These are phyloP conservation scores for Termitomyces sp. DNA, from an alignment of 768 basidiomycete species.

Conservation along the genomic window DNA sequence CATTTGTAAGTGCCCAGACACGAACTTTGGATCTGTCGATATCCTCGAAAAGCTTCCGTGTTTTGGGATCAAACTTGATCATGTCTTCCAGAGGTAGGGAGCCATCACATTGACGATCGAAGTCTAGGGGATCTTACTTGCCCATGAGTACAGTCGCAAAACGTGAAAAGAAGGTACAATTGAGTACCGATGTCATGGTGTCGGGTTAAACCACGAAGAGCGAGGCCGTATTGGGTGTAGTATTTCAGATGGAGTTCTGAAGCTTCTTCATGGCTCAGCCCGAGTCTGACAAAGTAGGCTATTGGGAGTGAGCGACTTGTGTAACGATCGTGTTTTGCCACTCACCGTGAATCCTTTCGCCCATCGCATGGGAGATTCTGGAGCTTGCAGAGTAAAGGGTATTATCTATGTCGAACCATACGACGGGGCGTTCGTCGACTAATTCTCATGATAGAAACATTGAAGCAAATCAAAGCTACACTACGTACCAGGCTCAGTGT, in stretches of 20 bases:
- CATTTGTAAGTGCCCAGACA: conserved; percentile 88
- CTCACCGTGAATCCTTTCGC: conserved; percentile 68
- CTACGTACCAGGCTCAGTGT: conserved; percentile 6
- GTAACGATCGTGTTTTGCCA: not conserved
- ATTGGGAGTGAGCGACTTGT: conserved; percentile 1
- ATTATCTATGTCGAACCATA: conserved; percentile 88
- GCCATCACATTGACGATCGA: conserved; percentile 80
- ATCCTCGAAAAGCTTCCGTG: conserved; percentile 69
- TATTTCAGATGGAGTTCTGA: conserved; percentile 65
- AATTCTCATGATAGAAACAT: not conserved
- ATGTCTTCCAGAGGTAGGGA: conserved; percentile 78
- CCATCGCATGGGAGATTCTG: conserved; percentile 77
- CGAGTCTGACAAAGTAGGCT: conserved; percentile 76
- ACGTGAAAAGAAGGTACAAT: not conserved
- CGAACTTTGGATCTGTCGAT: conserved; percentile 71
- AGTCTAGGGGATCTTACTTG: conserved; percentile 69
- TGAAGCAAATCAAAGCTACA: not conserved
- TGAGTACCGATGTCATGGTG: conserved; percentile 70
- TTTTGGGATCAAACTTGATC: conserved; percentile 56
- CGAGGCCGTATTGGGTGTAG: conserved; percentile 79
- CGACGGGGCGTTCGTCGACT: conserved; percentile 52
- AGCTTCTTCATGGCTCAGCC: conserved; percentile 64
- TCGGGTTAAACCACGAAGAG: conserved; percentile 68
- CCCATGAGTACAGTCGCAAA: not conserved
- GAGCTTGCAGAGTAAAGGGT: conserved; percentile 78